Percentiles rank a stretch among this genome's conserved stretches.
Conservation (phyloP, 2,329 filamentous ascomycete genomes). For the Dendrostoma leiphaemia region DNA sequence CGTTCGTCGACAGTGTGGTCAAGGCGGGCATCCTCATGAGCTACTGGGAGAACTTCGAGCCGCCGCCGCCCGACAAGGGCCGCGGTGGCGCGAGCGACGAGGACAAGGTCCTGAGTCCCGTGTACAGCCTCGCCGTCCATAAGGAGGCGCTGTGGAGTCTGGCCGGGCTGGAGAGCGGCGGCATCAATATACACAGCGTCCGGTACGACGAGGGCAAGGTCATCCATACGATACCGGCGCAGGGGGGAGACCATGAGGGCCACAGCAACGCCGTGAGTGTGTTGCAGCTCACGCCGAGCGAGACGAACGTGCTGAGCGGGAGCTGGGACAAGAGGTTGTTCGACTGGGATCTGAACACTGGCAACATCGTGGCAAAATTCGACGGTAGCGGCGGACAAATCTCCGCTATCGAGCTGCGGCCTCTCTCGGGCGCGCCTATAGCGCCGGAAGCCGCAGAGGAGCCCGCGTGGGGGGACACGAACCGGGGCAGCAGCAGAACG, state of each 20-base stretch:
- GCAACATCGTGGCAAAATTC: conserved; percentile 72
- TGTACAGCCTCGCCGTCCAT: conserved; percentile 91
- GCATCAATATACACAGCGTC: conserved; percentile 89
- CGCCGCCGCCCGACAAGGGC: conserved; percentile 33
- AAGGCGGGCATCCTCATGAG: conserved; percentile 93
- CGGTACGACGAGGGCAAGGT: conserved; percentile 92
- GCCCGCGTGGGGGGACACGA: conserved; percentile 60
- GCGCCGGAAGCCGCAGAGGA: conserved; percentile 69
- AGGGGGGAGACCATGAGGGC: background rate
- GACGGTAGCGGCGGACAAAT: conserved; percentile 79
- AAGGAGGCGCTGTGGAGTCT: conserved; percentile 88
- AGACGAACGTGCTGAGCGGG: conserved; percentile 83
- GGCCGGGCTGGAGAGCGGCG: conserved; percentile 84
- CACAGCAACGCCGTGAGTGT: conserved; percentile 93
- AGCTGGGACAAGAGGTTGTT: conserved; percentile 95
- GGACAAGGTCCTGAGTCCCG: conserved; percentile 73
- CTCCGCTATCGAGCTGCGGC: conserved; percentile 81
- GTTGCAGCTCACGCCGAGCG: conserved; percentile 76
- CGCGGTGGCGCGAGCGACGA: conserved; percentile 41
- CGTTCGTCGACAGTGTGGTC: conserved; percentile 94
- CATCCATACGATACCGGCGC: conserved; percentile 72
- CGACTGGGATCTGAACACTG: conserved; percentile 93
- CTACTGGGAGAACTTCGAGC: conserved; percentile 98
- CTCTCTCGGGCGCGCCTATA: conserved; percentile 71
- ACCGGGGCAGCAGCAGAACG: conserved; percentile 72